These are phyloP conservation scores for Patellifolia procumbens DNA, from an alignment of 179 eudicot genomes.

Conservation along the genomic window DNA sequence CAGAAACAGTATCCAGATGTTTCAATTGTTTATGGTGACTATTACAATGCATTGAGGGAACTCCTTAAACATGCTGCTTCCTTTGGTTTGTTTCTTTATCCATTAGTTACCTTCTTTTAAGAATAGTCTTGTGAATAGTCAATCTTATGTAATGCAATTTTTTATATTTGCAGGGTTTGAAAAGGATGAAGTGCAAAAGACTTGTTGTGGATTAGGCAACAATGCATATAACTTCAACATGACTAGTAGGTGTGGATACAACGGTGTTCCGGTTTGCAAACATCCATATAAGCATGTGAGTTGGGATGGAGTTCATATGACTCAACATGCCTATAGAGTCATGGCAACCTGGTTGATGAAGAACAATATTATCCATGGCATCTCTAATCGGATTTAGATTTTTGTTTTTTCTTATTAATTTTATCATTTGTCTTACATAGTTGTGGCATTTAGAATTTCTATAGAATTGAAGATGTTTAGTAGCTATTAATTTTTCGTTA, in stretches of 20 bases:
- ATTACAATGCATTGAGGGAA: slow-evolving; percentile 16
- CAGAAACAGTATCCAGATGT: slow-evolving; percentile 17
- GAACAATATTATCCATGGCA: neutral
- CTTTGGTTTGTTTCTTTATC: slow-evolving; percentile 18
- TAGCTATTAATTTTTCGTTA: too few species aligned
- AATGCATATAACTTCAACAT: slow-evolving; percentile 14
- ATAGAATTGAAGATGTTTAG: too few species aligned
- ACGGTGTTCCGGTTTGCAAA: slow-evolving; percentile 15
- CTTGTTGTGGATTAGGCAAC: slow-evolving; percentile 20
- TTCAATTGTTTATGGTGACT: slow-evolving; percentile 22
- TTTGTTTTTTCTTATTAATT: too few species aligned
- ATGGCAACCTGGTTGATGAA: too few species aligned
- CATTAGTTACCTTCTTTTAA: neutral
- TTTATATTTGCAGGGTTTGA: slow-evolving; percentile 14
- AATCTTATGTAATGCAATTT: neutral
- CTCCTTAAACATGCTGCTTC: slow-evolving; percentile 14
- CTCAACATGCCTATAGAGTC: slow-evolving; percentile 14
- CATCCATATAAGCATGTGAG: slow-evolving; percentile 22
- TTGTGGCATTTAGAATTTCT: too few species aligned
- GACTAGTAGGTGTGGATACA: slow-evolving; percentile 7
- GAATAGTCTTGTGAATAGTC: neutral
- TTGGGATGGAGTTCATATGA: slow-evolving; percentile 32
- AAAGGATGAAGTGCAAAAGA: neutral
- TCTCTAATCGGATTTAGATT: neutral
- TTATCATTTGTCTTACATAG: too few species aligned